These are phyloP conservation scores for Hypomyces rosellus DNA, from an alignment of 2,329 filamentous ascomycete species.

Conservation along the genomic window DNA sequence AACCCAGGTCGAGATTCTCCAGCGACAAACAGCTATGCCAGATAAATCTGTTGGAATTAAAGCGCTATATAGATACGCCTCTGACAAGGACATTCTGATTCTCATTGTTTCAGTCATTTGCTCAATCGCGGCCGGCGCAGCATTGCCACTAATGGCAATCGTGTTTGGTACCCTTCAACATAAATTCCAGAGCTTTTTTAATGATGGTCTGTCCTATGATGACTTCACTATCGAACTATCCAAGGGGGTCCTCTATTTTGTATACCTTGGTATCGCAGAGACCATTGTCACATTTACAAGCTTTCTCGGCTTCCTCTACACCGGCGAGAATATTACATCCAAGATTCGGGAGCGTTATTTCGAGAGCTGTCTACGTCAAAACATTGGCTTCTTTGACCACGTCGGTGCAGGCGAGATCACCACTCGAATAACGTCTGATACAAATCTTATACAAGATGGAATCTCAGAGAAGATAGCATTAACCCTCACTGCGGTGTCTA, in stretches of 20 bases:
- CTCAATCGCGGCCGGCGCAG: no score
- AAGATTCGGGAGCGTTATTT: constrained; percentile 37
- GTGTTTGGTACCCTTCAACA: no score
- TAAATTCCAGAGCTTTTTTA: no score
- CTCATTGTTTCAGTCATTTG: no score
- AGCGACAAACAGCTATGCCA: no score
- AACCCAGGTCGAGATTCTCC: no score
- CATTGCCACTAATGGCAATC: no score
- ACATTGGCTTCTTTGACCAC: constrained; percentile 44
- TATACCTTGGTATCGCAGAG: constrained; percentile 1
- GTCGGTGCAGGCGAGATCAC: constrained; percentile 29
- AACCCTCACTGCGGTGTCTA: constrained; percentile 34
- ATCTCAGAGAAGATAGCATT: constrained; percentile 44
- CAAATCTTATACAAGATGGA: constrained; percentile 45
- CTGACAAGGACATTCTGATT: no score
- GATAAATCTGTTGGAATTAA: no score
- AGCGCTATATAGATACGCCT: no score
- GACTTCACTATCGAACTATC: not conserved
- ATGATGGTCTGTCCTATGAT: no score
- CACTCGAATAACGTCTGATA: constrained; percentile 32
- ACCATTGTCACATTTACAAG: not conserved
- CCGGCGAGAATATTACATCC: constrained; percentile 28
- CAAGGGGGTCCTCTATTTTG: not conserved
- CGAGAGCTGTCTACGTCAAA: constrained; percentile 38
- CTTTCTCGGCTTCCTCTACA: constrained; percentile 7